These are phyloP conservation scores for Ganoderma resinaceum DNA, from an alignment of 1,284 basidiomycete genomes.

Conservation along the genomic window DNA sequence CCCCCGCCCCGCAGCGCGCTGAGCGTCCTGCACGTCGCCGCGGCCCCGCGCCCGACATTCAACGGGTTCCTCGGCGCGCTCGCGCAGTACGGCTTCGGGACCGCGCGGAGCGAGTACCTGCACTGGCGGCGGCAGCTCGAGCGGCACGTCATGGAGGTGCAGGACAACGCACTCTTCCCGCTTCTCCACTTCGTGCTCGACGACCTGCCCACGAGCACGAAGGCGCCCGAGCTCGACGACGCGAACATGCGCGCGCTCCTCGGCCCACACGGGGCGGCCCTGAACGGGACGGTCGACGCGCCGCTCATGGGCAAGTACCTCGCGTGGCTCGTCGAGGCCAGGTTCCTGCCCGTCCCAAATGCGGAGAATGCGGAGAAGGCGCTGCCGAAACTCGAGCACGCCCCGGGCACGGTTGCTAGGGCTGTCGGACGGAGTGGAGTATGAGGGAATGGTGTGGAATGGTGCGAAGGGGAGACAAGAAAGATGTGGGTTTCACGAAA, in stretches of 20 bases:
- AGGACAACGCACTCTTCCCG: conserved; percentile 98
- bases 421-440: conserved; percentile 57
- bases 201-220: conserved; percentile 96
- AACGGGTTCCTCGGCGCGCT: conserved; percentile 88
- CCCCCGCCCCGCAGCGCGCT: conserved; percentile 51
- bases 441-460: background rate
- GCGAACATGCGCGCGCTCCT: conserved; percentile 80
- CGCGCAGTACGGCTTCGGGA: conserved; percentile 82
- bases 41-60: conserved; percentile 88
- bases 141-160: conserved; percentile 91
- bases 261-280: conserved; percentile 47
- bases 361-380: conserved; percentile 44
- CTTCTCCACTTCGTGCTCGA: conserved; percentile 97
- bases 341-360: conserved; percentile 80
- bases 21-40: conserved; percentile 89
- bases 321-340: conserved; percentile 92
- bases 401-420: conserved; percentile 37
- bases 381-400: conserved; percentile 51
- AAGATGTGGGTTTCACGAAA: background rate
- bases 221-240: conserved; percentile 93
- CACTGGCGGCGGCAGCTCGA: conserved; percentile 93
- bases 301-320: conserved; percentile 88
- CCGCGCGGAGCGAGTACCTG: conserved; percentile 87
- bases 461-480: background rate
- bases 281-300: conserved; percentile 78